These are phyloP conservation scores for Phialocephala subalpina DNA, from an alignment of 2,329 filamentous ascomycete genomes.

Conservation along the genomic window DNA sequence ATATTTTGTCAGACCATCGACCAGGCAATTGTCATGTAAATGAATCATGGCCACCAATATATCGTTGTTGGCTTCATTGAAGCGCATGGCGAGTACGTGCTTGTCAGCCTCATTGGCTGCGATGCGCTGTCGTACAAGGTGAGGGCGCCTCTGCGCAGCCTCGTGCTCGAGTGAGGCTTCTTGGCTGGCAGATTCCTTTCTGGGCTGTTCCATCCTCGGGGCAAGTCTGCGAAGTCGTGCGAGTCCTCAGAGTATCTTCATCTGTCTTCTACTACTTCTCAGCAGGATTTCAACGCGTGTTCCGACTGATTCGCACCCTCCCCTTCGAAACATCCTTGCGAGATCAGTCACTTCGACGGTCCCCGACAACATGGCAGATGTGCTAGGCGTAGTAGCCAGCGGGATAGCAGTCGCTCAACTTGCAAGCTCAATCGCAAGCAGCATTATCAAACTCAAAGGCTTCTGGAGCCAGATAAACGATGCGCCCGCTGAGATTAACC, in stretches of 20 bases:
- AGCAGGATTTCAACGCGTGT: background rate
- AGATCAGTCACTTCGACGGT: background rate
- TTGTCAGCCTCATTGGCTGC: background rate
- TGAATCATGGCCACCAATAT: too few relatives aligned
- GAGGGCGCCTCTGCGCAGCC: background rate
- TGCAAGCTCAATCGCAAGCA: conserved; percentile 18
- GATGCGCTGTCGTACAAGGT: background rate
- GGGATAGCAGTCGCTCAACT: conserved; percentile 22
- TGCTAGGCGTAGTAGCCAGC: conserved; percentile 24
- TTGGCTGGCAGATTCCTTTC: background rate
- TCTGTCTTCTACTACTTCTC: background rate
- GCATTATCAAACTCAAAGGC: conserved; percentile 30
- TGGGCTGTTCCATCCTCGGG: background rate
- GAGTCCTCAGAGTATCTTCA: background rate
- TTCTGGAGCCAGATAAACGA: conserved; percentile 31
- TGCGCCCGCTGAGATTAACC: conserved; percentile 21
- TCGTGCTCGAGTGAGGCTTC: conserved; percentile 1
- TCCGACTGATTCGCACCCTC: background rate
- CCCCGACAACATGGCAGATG: conserved; percentile 21
- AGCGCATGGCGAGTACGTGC: background rate
- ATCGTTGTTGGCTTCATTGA: too few relatives aligned
- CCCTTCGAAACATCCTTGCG: background rate
- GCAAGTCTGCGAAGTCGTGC: background rate
- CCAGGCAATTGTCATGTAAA: too few relatives aligned
- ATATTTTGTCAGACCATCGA: too few relatives aligned